A percentile compares a stretch with the other conserved stretches of the same genome.
These are phyloP conservation scores for Podospora sp. DNA, from an alignment of 495 filamentous ascomycete genomes.

Conservation along the genomic window DNA sequence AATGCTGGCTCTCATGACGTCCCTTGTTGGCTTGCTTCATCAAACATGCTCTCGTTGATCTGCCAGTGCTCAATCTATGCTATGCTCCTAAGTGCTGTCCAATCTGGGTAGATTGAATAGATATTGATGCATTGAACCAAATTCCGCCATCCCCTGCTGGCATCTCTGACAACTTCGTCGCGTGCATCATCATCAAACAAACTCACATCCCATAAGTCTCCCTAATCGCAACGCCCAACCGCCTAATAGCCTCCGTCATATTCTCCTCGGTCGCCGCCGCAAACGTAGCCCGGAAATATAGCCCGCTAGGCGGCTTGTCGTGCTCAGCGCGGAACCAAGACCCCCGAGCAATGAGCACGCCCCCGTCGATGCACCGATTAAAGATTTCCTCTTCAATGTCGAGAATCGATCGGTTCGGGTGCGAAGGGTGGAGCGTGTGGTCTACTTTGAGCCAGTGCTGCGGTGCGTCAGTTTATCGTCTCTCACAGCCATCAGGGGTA, in stretches of 20 bases:
- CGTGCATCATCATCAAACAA: too few relatives aligned
- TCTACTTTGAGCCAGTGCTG: conserved; percentile 85
- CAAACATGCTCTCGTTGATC: too few relatives aligned
- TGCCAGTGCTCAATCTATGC: too few relatives aligned
- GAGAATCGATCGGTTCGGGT: conserved; percentile 57
- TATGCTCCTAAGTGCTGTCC: too few relatives aligned
- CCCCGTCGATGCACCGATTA: conserved; percentile 65
- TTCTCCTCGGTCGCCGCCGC: conserved; percentile 74
- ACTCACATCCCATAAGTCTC: conserved; percentile 58
- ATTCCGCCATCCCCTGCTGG: too few relatives aligned
- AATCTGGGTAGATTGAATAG: too few relatives aligned
- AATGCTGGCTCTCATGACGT: too few relatives aligned
- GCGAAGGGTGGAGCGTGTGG: conserved; percentile 69
- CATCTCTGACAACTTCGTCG: too few relatives aligned
- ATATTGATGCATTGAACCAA: too few relatives aligned
- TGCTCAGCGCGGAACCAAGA: conserved; percentile 82
- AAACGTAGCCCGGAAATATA: conserved; percentile 90
- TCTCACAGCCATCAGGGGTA: conserved; percentile 2
- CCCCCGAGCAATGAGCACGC: conserved; percentile 76
- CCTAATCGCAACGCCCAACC: conserved; percentile 72
- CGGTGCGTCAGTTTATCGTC: too few relatives aligned
- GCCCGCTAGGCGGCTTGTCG: conserved; percentile 43
- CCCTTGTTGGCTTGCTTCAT: too few relatives aligned
- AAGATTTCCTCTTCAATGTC: conserved; percentile 88
- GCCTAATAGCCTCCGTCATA: conserved; percentile 75